phyloP scores from a whole-genome alignment of 805 yeast genomes.

The Naumovozyma castellii region DNA sequence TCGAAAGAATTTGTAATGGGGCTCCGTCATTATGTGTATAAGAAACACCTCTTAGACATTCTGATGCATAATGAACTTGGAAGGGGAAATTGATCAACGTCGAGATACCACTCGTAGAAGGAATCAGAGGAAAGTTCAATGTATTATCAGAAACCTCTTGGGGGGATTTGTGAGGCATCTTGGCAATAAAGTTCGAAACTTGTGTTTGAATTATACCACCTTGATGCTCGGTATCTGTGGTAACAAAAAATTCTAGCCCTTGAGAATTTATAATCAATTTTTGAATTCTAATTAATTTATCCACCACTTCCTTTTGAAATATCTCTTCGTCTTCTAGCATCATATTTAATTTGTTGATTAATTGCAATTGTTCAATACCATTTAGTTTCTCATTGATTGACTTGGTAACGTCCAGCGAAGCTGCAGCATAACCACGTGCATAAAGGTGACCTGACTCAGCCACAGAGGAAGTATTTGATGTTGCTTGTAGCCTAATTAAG shows the following conservation, averaged over 20 bases:
- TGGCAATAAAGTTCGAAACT: constrained; percentile 24
- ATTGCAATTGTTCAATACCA: constrained; percentile 73
- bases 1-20: constrained; percentile 71
- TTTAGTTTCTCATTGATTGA: constrained; percentile 52
- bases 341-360: constrained; percentile 50
- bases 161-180: not conserved
- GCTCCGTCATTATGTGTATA: constrained; percentile 74
- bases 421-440: constrained; percentile 59
- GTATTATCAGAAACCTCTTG: not conserved
- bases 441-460: constrained; percentile 84
- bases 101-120: constrained; percentile 14
- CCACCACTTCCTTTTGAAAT: constrained; percentile 50
- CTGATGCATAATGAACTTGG: constrained; percentile 76
- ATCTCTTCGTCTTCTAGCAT: constrained; percentile 40
- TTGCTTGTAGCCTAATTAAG: constrained; percentile 61
- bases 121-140: not conserved
- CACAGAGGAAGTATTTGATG: constrained; percentile 67
- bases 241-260: constrained; percentile 44
- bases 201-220: constrained; percentile 17
- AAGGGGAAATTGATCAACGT: constrained; percentile 66
- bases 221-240: constrained; percentile 42
- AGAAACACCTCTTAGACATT: constrained; percentile 51
- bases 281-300: constrained; percentile 48
- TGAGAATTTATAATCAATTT: constrained; percentile 34
- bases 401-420: constrained; percentile 52